Evolutionary conservation across 306 rosid species (phyloP), one percentile per base, ranked within the genome.

Genomic region (Fragaria nilgerrensis): DNA sequence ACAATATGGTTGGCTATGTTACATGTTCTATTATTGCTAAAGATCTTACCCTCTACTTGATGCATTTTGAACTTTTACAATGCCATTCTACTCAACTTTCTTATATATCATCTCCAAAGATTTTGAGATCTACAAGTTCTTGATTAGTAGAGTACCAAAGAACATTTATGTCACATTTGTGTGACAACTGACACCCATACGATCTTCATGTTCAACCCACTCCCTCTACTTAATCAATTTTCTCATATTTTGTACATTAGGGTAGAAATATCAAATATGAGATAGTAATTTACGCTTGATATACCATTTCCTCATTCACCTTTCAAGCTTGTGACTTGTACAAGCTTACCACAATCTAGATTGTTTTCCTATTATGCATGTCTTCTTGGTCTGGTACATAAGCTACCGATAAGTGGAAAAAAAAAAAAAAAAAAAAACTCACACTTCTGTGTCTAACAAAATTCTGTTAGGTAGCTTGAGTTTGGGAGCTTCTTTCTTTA

Each of bases 121-220:
- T 15, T 59, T 65, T 50, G 78, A 56, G 68, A 41, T 16, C n/a
- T 13, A 1, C 27, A 59, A 49, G 65, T 69, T 72, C 61, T 75
- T 77, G 70, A 20, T 44, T 63, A 13, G 45, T 62, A 29, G 29
- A 72, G 37, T 27, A 29, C 16, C 19, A 12, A 63, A 53, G 32
- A 22, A 34, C 69, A 74, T 82, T 82, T 25, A 80, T 52, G 61
- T 85, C 75, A 70, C 32, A 5, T n/a, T 70, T 2, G 65, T 76
- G 59, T 56, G 41, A 69, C 50, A 71, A 22, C 78, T 64, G 84
- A 75, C 77, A 76, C 45, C 45, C 83, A 82, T 72, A 67, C 68
- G 25, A 80, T 75, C 67, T 58, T 80, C 81, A 82, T 78, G 82
- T 41, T 55, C 75, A 75, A 75, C 73, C 68, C 68, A 58, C 84